Conservation (phyloP, 2,329 filamentous ascomycete species). For the Cucurbitaria berberidis region DNA sequence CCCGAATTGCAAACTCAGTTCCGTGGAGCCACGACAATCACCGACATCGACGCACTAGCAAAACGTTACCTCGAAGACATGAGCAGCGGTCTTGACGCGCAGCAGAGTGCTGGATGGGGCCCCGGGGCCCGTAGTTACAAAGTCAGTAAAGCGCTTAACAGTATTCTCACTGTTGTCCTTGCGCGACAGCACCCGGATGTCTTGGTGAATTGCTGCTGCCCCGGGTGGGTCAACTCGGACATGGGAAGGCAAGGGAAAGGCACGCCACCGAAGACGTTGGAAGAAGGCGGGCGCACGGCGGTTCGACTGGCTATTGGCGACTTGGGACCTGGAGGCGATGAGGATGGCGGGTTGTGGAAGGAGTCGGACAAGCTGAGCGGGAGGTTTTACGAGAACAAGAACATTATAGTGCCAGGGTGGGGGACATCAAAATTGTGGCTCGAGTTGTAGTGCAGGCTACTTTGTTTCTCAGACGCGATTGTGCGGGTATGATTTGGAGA, state of each 20-base stretch:
- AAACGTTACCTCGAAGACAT: conserved; percentile 5
- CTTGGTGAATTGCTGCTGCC: conserved; percentile 25
- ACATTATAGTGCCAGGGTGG: conserved; percentile 14
- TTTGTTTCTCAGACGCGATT: too few relatives aligned
- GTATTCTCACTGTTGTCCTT: conserved; percentile 21
- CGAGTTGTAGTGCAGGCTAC: neutral
- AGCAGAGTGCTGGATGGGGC: conserved; percentile 13
- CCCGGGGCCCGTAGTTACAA: conserved; percentile 23
- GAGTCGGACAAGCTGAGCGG: conserved; percentile 15
- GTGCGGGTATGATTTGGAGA: too few relatives aligned
- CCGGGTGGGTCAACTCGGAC: conserved; percentile 30
- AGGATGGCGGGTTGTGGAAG: conserved; percentile 5
- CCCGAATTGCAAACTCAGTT: neutral
- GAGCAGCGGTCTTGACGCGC: neutral
- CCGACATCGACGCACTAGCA: conserved; percentile 11
- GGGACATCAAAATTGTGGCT: conserved; percentile 19
- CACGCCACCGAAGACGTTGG: conserved; percentile 23
- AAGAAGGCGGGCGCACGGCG: conserved; percentile 20
- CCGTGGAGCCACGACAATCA: neutral
- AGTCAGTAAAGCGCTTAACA: conserved; percentile 31
- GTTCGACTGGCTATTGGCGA: conserved; percentile 22
- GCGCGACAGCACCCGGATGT: conserved; percentile 12
- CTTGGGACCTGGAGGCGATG: conserved; percentile 13
- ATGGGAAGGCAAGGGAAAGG: conserved; percentile 28
- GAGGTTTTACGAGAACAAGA: conserved; percentile 21